Evolutionary conservation across 2,329 filamentous ascomycete genomes (phyloP).

Genomic region (Meredithiella fracta): DNA sequence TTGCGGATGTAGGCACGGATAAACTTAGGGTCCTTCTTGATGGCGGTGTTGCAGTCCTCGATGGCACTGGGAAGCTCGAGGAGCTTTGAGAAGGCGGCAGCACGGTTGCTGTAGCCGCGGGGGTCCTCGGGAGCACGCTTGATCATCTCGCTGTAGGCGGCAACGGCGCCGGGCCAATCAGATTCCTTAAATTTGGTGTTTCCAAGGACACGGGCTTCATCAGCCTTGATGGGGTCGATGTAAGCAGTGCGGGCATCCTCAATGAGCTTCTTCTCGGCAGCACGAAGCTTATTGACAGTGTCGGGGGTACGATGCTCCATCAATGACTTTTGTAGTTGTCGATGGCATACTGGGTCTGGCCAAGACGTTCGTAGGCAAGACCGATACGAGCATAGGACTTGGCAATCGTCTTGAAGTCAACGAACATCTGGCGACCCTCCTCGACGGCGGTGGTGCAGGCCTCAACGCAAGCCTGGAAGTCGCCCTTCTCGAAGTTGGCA

Average conservation of each 20-base stretch:
- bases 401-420: constrained; percentile 96
- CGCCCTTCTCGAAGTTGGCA: constrained; percentile 89
- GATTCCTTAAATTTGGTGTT: constrained; percentile 95
- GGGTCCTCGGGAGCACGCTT: constrained; percentile 88
- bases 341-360: constrained; percentile 63
- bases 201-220: constrained; percentile 85
- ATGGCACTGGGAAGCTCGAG: constrained; percentile 90
- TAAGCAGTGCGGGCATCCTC: constrained; percentile 64
- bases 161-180: constrained; percentile 89
- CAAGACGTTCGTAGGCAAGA: constrained; percentile 78
- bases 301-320: constrained; percentile 96
- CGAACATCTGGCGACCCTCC: constrained; percentile 73
- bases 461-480: constrained; percentile 75
- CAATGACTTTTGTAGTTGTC: constrained; percentile 84
- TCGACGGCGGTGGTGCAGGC: constrained; percentile 76
- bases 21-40: constrained; percentile 80
- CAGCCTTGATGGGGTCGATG: constrained; percentile 78
- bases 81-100: constrained; percentile 90
- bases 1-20: constrained; percentile 94
- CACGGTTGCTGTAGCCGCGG: constrained; percentile 91
- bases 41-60: constrained; percentile 79
- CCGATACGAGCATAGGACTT: constrained; percentile 97
- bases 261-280: constrained; percentile 72
- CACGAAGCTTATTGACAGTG: constrained; percentile 78
- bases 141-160: constrained; percentile 89